A percentile compares a stretch with the other conserved stretches of the same genome.
phyloP scores from a whole-genome alignment of 2,329 filamentous ascomycete species.

The Fusarium bactridioides region DNA sequence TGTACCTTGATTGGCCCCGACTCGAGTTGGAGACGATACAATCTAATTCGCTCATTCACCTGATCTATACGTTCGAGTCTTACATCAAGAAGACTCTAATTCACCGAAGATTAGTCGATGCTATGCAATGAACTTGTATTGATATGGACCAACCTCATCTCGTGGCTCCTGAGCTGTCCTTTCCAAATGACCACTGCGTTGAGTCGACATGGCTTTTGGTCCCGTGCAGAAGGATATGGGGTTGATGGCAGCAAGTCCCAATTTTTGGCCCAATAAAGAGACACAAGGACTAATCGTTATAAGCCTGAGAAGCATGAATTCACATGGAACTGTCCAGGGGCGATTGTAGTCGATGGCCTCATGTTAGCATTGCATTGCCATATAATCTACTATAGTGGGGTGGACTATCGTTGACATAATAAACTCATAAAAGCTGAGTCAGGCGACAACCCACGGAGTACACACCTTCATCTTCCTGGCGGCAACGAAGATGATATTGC shows the following conservation, averaged over 20 bases:
- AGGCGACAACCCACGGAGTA: not conserved
- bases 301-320: constrained; percentile 7
- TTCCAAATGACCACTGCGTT: constrained; percentile 34
- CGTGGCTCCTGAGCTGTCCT: constrained; percentile 73
- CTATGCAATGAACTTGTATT: too few species aligned
- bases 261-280: not conserved
- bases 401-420: not conserved
- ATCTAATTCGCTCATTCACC: constrained; percentile 71
- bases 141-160: constrained; percentile 55
- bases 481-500: not conserved
- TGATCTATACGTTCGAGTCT: constrained; percentile 66
- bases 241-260: not conserved
- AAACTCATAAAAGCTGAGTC: constrained; percentile 16
- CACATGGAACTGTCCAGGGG: not conserved
- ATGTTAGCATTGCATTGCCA: not conserved
- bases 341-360: not conserved
- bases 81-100: constrained; percentile 66
- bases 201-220: constrained; percentile 24
- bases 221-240: not conserved
- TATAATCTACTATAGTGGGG: constrained; percentile 13
- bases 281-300: not conserved
- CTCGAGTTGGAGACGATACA: constrained; percentile 71
- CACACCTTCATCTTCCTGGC: not conserved
- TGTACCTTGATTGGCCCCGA: constrained; percentile 57
- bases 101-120: not conserved